Conservation (phyloP, 2,329 filamentous ascomycete species). For the Colletotrichum cuscutae region DNA sequence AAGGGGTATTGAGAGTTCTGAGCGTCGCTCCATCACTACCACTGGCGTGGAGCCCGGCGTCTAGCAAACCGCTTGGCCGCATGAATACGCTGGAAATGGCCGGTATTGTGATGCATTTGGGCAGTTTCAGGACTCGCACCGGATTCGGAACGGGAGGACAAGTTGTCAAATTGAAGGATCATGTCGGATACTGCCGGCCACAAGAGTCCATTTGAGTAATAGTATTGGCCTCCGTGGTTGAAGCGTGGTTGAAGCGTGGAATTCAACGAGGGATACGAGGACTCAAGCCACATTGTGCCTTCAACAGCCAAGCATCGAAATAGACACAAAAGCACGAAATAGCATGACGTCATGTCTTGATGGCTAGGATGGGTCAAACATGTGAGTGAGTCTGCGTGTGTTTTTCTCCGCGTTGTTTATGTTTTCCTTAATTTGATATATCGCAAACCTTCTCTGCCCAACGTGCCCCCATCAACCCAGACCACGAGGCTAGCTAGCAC, state of each 20-base stretch:
- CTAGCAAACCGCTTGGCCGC: conserved; percentile 25
- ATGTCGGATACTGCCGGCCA: background rate
- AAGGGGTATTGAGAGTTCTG: conserved; percentile 9
- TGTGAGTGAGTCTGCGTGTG: background rate
- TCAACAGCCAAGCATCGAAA: background rate
- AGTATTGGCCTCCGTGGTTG: background rate
- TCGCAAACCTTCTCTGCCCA: background rate
- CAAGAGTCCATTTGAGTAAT: background rate
- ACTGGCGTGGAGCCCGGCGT: conserved; percentile 22
- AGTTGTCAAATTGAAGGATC: background rate
- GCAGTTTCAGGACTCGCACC: conserved; percentile 21
- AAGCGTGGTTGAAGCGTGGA: background rate
- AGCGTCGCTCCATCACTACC: conserved; percentile 1
- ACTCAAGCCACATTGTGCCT: conserved; percentile 4
- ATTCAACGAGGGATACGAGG: background rate
- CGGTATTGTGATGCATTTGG: conserved; percentile 17
- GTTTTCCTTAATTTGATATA: background rate
- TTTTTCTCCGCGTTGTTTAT: background rate
- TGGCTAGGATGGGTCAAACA: background rate
- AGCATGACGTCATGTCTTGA: background rate
- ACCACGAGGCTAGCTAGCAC: too few species aligned
- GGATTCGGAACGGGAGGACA: background rate
- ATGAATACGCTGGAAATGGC: conserved; percentile 21
- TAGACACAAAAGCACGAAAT: too few species aligned
- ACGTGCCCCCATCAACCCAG: background rate